Evolutionary conservation across 768 basidiomycete species (phyloP).

Genomic region (Rhizopogon vulgaris): DNA sequence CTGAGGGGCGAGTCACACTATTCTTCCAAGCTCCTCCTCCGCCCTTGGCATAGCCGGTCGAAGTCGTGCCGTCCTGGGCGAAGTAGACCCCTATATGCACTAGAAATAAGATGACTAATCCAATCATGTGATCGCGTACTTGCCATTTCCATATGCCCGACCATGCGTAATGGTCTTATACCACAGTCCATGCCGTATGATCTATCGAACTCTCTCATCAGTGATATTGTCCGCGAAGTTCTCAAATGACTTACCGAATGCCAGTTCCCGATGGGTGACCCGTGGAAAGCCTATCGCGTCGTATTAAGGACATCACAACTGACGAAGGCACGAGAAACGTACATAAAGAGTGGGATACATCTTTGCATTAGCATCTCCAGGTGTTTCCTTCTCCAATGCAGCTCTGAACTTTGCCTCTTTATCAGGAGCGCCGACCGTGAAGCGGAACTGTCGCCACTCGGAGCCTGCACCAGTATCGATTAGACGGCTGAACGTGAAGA

Average conservation of each 20-base stretch:
- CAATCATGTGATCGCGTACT: slow-evolving; percentile 1
- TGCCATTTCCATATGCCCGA: slow-evolving; percentile 58
- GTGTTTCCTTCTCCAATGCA: slow-evolving; percentile 36
- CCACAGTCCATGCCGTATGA: slow-evolving; percentile 70
- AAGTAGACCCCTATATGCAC: slow-evolving; percentile 54
- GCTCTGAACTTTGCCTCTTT: slow-evolving; percentile 60
- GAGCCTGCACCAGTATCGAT: slow-evolving; percentile 25
- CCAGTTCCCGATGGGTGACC: slow-evolving; percentile 61
- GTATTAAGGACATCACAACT: not conserved
- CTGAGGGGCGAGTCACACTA: slow-evolving; percentile 39
- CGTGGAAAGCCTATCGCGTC: slow-evolving; percentile 56
- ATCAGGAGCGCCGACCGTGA: slow-evolving; percentile 67
- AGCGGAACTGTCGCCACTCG: slow-evolving; percentile 57
- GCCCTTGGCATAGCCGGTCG: slow-evolving; percentile 39
- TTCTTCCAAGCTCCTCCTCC: slow-evolving; percentile 41
- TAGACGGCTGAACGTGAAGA: not conserved
- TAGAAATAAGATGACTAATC: not conserved
- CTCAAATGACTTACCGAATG: slow-evolving; percentile 45
- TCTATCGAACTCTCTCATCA: slow-evolving; percentile 29
- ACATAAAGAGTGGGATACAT: slow-evolving; percentile 24
- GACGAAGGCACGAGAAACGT: not conserved
- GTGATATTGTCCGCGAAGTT: not conserved
- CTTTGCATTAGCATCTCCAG: slow-evolving; percentile 32
- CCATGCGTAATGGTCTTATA: slow-evolving; percentile 50
- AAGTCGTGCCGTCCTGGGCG: slow-evolving; percentile 48